Conservation (phyloP, 805 yeast genomes). For the Myxozyma sirexii region DNA sequence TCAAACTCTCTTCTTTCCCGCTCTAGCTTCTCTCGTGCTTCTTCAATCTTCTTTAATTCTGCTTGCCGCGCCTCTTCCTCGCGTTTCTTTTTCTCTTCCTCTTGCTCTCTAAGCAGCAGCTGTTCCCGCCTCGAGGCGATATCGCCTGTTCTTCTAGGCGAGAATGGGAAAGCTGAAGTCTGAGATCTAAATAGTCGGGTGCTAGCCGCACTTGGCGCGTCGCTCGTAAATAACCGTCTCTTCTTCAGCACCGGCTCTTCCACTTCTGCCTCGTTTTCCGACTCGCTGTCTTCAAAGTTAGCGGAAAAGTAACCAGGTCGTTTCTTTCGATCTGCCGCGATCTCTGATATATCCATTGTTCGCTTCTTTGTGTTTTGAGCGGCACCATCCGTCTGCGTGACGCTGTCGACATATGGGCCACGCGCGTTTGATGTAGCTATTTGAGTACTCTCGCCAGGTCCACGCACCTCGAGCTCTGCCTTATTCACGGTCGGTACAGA, state of each 20-base stretch:
- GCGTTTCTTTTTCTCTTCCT: constrained; percentile 15
- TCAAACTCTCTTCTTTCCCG: constrained; percentile 23
- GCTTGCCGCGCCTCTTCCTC: constrained; percentile 16
- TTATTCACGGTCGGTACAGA: background rate
- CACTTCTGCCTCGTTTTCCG: constrained; percentile 34
- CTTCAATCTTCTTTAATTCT: constrained; percentile 17
- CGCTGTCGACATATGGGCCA: constrained; percentile 21
- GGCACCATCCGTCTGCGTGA: constrained; percentile 23
- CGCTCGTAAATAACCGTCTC: constrained; percentile 23
- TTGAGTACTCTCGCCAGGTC: background rate
- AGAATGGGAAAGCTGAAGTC: constrained; percentile 1
- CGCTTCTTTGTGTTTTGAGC: constrained; percentile 15
- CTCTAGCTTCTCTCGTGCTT: constrained; percentile 19
- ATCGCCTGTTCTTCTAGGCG: constrained; percentile 14
- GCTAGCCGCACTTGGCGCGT: background rate
- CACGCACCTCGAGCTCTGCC: background rate
- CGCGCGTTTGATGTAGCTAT: background rate
- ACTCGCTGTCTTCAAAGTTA: constrained; percentile 41
- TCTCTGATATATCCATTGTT: constrained; percentile 35
- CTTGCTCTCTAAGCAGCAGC: constrained; percentile 18
- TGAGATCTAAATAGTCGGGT: constrained; percentile 1
- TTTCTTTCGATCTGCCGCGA: constrained; percentile 37
- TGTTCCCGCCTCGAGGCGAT: constrained; percentile 25
- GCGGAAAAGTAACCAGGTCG: constrained; percentile 44
- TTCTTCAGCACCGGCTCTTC: constrained; percentile 31